Evolutionary conservation across 352 stramenopile genomes (phyloP), one percentile per base, ranked within the genome.

Genomic region (Globisporangium yorkense): DNA sequence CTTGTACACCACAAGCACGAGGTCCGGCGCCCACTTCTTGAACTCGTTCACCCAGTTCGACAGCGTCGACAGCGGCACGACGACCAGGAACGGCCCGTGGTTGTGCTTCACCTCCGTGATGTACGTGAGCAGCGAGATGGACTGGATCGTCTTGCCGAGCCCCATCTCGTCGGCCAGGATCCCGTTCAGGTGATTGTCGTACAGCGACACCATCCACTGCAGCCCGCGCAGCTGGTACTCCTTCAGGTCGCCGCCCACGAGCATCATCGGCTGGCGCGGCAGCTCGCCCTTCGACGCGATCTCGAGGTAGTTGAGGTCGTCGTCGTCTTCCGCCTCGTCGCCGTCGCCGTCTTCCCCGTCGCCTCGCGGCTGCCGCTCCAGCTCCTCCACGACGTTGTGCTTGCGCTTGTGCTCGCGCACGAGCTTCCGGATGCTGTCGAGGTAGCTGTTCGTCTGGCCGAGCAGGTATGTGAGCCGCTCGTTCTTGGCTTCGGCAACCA

Each of bases 171-270:
- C 97, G 0, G 97, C 97, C 41, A 99, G 70, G 62, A 99, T 99
- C 31, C 97, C 97, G 74, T 99, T 99, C 49, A 99, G 72, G 49
- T 97, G 94, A 65, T 99, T 98, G 64, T 99, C 88, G 52, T 98
- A 97, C 31, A 99, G 79, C 37, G 97, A 96, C 46, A 99, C 97
- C 95, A 99, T 99, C 97, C 97, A 99, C 72, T 99, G 98, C 46
- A 99, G 72, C 20, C 97, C 97, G 56, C 98, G 96, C 89, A 99
- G 57, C 74, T 99, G 97, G 67, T 99, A 99, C 52, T 97, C 85
- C 57, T 98, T 98, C 56, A 99, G 67, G 51, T 92, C 87, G 5
- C 97, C 97, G 66, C 95, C 95, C 50, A 98, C 94, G 29, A 99
- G 97, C 82, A 96, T 98, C 59, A 87, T 82, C 0, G 96, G 97